A percentile compares a stretch with the other conserved stretches of the same genome.
Evolutionary conservation across 257 asterid genomes (phyloP).

Genomic region (Solanum paucissectum): DNA sequence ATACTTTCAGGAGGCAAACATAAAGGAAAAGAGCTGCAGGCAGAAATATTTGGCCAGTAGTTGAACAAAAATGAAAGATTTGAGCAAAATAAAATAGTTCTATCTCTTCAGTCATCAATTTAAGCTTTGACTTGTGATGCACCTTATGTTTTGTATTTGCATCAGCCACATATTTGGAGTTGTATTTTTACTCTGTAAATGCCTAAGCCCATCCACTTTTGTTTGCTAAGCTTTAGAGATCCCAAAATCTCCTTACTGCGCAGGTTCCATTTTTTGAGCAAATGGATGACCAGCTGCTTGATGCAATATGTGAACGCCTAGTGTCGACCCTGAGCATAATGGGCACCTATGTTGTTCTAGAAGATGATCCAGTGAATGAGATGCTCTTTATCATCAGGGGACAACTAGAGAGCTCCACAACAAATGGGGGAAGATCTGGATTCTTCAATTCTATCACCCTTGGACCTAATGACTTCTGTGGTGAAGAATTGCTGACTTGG

Average conservation of each 20-base stretch:
- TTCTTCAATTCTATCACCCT: constrained; percentile 80
- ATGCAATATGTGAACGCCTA: constrained; percentile 83
- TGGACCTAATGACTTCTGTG: constrained; percentile 82
- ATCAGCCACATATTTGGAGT: not conserved
- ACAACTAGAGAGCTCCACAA: constrained; percentile 78
- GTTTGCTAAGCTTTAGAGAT: not conserved
- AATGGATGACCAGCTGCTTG: constrained; percentile 88
- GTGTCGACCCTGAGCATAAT: constrained; percentile 65
- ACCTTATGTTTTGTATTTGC: not conserved
- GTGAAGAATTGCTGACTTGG: constrained; percentile 94
- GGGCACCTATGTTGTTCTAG: constrained; percentile 56
- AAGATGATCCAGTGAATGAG: constrained; percentile 85
- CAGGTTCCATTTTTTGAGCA: constrained; percentile 90
- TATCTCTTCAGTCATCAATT: not conserved
- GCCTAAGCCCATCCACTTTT: not conserved
- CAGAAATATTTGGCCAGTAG: not conserved
- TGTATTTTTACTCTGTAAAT: not conserved
- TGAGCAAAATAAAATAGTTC: not conserved
- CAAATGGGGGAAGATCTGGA: constrained; percentile 82
- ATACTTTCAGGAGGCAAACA: not conserved
- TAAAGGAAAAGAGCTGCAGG: not conserved
- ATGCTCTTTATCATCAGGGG: constrained; percentile 88
- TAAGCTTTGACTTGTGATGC: not conserved
- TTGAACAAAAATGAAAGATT: not conserved
- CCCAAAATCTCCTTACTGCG: not conserved